Evolutionary conservation across 345 rosid species (phyloP).

Genomic region (Nasturtium officinale): DNA sequence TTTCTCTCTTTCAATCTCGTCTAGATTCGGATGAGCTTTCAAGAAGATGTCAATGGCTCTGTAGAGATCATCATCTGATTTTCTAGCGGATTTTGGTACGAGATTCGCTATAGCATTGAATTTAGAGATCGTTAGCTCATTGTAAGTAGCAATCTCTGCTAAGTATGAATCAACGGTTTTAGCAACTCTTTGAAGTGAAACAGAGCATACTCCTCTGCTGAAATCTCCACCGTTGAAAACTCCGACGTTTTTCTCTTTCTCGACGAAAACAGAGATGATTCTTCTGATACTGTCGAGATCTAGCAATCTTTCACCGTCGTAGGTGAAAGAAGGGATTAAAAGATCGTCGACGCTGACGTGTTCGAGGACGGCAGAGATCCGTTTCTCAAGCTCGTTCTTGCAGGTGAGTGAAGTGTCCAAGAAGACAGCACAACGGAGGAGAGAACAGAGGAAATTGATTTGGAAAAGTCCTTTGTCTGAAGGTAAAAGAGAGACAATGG

Average conservation of each 20-base stretch:
- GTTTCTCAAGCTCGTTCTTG: conserved; percentile 82
- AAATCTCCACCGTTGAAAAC: conserved; percentile 74
- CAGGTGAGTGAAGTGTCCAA: conserved; percentile 58
- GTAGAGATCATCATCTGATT: conserved; percentile 80
- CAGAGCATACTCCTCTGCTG: conserved; percentile 50
- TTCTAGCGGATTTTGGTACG: conserved; percentile 74
- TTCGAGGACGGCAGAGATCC: conserved; percentile 69
- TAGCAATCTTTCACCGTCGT: conserved; percentile 76
- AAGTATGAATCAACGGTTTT: conserved; percentile 76
- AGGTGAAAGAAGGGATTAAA: conserved; percentile 72
- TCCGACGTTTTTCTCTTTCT: conserved; percentile 80
- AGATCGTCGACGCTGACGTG: conserved; percentile 82
- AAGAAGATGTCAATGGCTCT: conserved; percentile 86
- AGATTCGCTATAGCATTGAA: conserved; percentile 83
- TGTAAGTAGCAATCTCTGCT: conserved; percentile 67
- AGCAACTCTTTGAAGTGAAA: conserved; percentile 64
- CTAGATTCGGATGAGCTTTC: conserved; percentile 90
- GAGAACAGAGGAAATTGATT: conserved; percentile 78
- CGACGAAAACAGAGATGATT: conserved; percentile 70
- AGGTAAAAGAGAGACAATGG: conserved; percentile 71
- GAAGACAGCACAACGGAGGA: conserved; percentile 79
- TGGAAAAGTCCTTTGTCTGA: conserved; percentile 76
- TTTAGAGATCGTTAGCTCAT: conserved; percentile 69
- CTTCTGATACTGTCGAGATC: conserved; percentile 84
- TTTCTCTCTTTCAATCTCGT: conserved; percentile 91